Evolutionary conservation across 192 early-diverging fungal species (phyloP).

Genomic region (Coemansia sp.): DNA sequence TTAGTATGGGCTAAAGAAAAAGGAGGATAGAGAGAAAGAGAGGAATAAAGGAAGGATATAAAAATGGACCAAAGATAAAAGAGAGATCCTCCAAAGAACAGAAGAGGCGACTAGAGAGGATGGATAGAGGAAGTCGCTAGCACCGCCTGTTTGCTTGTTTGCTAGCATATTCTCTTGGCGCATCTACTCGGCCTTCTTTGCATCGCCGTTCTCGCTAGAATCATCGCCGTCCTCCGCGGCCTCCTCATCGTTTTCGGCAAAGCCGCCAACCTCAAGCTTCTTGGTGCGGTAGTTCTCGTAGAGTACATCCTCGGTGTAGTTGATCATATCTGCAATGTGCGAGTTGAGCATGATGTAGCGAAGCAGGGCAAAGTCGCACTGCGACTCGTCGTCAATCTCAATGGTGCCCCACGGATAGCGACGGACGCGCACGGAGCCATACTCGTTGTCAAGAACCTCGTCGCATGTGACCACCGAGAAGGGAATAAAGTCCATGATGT

Average conservation of each 20-base stretch:
- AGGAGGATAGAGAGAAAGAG: neutral
- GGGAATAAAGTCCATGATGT: slow-evolving; percentile 84
- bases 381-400: slow-evolving; percentile 93
- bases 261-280: slow-evolving; percentile 67
- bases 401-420: slow-evolving; percentile 96
- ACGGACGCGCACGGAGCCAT: slow-evolving; percentile 85
- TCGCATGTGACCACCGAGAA: slow-evolving; percentile 97
- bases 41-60: slow-evolving; percentile 3
- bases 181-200: slow-evolving; percentile 44
- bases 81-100: neutral
- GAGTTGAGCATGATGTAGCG: slow-evolving; percentile 91
- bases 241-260: slow-evolving; percentile 37
- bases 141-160: neutral
- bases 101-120: neutral
- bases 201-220: slow-evolving; percentile 7
- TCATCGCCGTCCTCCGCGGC: slow-evolving; percentile 32
- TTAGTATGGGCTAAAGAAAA: slow-evolving; percentile 1
- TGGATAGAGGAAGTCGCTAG: neutral
- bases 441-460: slow-evolving; percentile 71
- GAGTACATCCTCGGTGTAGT: slow-evolving; percentile 92
- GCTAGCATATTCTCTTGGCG: neutral
- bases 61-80: slow-evolving; percentile 2
- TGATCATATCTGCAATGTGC: slow-evolving; percentile 95
- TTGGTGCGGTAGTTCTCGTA: slow-evolving; percentile 94
- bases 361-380: slow-evolving; percentile 94